Evolutionary conservation across 179 eudicot species (phyloP).

Genomic region (Spergularia azorica): DNA sequence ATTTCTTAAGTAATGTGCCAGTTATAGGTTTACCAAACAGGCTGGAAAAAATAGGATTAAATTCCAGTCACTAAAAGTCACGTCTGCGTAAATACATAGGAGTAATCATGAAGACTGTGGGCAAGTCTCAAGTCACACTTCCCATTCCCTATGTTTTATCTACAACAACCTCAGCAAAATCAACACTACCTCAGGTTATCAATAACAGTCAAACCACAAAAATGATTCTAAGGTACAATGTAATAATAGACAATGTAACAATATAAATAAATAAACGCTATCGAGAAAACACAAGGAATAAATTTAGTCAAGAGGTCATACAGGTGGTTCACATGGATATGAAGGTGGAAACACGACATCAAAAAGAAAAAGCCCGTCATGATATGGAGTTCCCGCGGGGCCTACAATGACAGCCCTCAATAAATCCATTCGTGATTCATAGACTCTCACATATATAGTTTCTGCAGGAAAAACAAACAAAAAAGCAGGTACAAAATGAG

Average conservation of each 20-base stretch:
- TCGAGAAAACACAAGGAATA: not conserved
- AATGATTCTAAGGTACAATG: not conserved
- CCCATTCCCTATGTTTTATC: not conserved
- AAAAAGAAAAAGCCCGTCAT: constrained; percentile 78
- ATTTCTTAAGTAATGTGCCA: not conserved
- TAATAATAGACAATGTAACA: not conserved
- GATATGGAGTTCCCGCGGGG: constrained; percentile 83
- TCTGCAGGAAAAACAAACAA: constrained; percentile 37
- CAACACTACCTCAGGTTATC: not conserved
- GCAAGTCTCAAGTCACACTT: not conserved
- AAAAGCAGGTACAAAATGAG: not conserved
- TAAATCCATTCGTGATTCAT: constrained; percentile 75
- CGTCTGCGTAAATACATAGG: not conserved
- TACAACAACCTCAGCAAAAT: not conserved
- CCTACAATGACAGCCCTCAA: constrained; percentile 70
- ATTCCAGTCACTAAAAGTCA: not conserved
- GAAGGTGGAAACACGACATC: constrained; percentile 58
- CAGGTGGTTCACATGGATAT: constrained; percentile 74
- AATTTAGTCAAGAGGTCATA: constrained; percentile 24
- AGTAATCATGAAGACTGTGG: not conserved
- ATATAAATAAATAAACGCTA: not conserved
- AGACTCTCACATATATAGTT: constrained; percentile 68
- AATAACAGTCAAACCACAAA: not conserved
- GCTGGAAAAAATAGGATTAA: no score
- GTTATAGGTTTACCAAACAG: not conserved